phyloP scores from a whole-genome alignment of 2,329 filamentous ascomycete genomes.

The Chaetomium sp. region DNA sequence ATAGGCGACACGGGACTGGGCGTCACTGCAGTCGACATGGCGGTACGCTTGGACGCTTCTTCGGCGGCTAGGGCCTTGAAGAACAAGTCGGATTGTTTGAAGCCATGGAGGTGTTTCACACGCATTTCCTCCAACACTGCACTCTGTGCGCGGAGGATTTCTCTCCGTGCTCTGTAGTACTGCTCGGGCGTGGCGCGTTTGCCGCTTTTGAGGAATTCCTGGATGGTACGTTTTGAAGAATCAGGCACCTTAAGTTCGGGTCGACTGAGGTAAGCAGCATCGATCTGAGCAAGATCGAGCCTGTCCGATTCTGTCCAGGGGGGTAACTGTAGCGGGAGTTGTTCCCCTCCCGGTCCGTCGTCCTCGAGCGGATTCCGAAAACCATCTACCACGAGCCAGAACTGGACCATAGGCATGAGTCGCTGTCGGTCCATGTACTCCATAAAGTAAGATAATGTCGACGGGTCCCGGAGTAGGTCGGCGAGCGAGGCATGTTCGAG shows the following conservation, averaged over 20 bases:
- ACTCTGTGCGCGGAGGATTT: constrained; percentile 77
- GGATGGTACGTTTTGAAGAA: constrained; percentile 62
- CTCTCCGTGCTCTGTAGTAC: constrained; percentile 74
- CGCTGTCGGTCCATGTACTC: constrained; percentile 95
- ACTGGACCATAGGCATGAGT: constrained; percentile 86
- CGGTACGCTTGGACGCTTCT: constrained; percentile 49
- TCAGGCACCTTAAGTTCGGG: constrained; percentile 73
- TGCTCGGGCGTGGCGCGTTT: constrained; percentile 69
- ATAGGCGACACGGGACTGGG: constrained; percentile 24
- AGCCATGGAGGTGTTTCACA: constrained; percentile 69
- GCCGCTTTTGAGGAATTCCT: constrained; percentile 72
- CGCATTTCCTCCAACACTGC: constrained; percentile 79
- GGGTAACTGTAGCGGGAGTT: constrained; percentile 53
- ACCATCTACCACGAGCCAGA: constrained; percentile 96
- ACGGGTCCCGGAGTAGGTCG: constrained; percentile 83
- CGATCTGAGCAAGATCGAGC: constrained; percentile 82
- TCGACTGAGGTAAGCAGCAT: constrained; percentile 79
- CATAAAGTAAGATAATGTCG: constrained; percentile 97
- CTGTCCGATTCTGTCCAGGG: constrained; percentile 81
- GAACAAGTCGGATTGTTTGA: constrained; percentile 89
- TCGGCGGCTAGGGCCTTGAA: constrained; percentile 94
- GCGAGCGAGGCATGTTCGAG: constrained; percentile 70
- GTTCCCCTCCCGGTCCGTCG: constrained; percentile 64
- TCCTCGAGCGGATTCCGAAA: constrained; percentile 88
- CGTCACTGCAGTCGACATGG: constrained; percentile 18